Conservation (phyloP, 208 protist genomes). For the Novymonas esmeraldas region DNA sequence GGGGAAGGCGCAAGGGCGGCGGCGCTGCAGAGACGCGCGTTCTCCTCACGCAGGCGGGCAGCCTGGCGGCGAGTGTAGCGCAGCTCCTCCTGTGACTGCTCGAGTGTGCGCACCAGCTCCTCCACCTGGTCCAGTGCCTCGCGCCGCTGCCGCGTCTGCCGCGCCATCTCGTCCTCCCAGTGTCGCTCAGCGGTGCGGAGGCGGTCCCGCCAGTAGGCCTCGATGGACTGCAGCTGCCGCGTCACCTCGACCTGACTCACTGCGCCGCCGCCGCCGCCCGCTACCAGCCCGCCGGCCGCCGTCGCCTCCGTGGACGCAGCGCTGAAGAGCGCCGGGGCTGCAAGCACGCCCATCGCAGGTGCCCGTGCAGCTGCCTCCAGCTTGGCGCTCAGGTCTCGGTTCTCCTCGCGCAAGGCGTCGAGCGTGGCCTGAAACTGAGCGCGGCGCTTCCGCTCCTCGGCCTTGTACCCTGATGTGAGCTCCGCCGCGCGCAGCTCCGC, state of each 20-base stretch:
- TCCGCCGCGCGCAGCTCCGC: slow-evolving; percentile 29
- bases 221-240: slow-evolving; percentile 42
- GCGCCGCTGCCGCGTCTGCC: slow-evolving; percentile 32
- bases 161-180: slow-evolving; percentile 42
- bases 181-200: slow-evolving; percentile 41
- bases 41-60: slow-evolving; percentile 30
- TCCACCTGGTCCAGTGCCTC: slow-evolving; percentile 47
- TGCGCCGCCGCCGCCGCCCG: not conserved
- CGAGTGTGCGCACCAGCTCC: slow-evolving; percentile 42
- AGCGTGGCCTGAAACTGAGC: slow-evolving; percentile 56
- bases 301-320: not conserved
- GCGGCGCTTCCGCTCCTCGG: slow-evolving; percentile 43
- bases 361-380: slow-evolving; percentile 30
- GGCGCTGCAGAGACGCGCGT: slow-evolving; percentile 16
- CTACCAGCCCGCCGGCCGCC: not conserved
- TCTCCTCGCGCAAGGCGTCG: slow-evolving; percentile 49
- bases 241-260: slow-evolving; percentile 41
- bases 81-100: slow-evolving; percentile 48
- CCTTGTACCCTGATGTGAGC: slow-evolving; percentile 29
- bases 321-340: not conserved
- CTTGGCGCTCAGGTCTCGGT: slow-evolving; percentile 38
- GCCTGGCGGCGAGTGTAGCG: slow-evolving; percentile 43
- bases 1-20: not conserved
- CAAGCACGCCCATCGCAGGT: slow-evolving; percentile 21
- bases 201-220: slow-evolving; percentile 58